Conservation (phyloP, 805 yeast species). For the Saturnispora galanensis region DNA sequence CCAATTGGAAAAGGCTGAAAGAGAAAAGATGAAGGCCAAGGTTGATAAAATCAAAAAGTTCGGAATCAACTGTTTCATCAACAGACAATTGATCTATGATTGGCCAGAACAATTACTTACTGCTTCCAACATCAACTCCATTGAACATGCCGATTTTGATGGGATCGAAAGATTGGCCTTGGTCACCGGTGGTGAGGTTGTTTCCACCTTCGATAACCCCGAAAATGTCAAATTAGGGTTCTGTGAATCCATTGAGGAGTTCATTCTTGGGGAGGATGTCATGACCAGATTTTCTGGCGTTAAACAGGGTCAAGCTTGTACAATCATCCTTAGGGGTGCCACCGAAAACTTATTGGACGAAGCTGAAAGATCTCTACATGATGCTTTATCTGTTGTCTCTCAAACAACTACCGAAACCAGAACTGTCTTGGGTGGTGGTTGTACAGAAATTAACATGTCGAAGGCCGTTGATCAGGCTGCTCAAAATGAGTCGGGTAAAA, state of each 20-base stretch:
- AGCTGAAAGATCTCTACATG: slow-evolving; percentile 94
- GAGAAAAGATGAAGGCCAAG: slow-evolving; percentile 82
- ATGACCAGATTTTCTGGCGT: slow-evolving; percentile 94
- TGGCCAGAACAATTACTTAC: slow-evolving; percentile 95
- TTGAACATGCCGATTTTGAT: slow-evolving; percentile 97
- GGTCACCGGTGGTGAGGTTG: slow-evolving; percentile 98
- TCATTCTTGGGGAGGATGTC: slow-evolving; percentile 85
- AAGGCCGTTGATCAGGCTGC: slow-evolving; percentile 92
- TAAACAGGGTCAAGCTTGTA: slow-evolving; percentile 91
- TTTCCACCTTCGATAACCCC: slow-evolving; percentile 90
- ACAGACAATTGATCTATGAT: slow-evolving; percentile 94
- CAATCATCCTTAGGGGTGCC: slow-evolving; percentile 93
- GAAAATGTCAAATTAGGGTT: slow-evolving; percentile 77
- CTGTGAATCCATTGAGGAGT: slow-evolving; percentile 85
- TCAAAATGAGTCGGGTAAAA: slow-evolving; percentile 86
- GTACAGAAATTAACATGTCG: slow-evolving; percentile 88
- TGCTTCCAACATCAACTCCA: slow-evolving; percentile 78
- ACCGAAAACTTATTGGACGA: slow-evolving; percentile 98
- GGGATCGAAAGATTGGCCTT: slow-evolving; percentile 95
- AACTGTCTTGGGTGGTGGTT: slow-evolving; percentile 91
- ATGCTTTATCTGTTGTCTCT: slow-evolving; percentile 88
- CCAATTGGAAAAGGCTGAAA: slow-evolving; percentile 60
- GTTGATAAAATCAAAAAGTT: slow-evolving; percentile 83
- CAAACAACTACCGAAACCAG: slow-evolving; percentile 91
- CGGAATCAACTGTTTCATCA: slow-evolving; percentile 75